Base-by-base conservation (phyloP, 129 eudicot genomes). In the Saposhnikovia divaricata region DNA sequence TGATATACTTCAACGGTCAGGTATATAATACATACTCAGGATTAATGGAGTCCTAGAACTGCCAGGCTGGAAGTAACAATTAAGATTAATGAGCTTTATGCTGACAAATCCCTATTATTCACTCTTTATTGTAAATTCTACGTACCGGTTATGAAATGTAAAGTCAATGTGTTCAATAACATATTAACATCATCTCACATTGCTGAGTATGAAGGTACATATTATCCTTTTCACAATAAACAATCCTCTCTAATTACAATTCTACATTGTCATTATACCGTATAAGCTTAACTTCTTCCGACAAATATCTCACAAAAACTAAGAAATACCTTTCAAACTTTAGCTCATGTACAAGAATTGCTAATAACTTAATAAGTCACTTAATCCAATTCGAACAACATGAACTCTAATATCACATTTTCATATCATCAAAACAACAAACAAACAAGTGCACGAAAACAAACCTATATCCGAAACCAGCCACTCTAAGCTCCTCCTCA, bases 391-490 rank as follows among this genome's bases (percentile, higher is more conserved):
- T 9, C 3, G 46, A 28, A 75, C 34, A 23, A 5, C 0, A 75
- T 9, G 25, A 47, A 15, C 21, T 48, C 23, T 28, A 4, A 4
- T 6, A 51, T 21, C 79, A 76, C 45, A 53, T 28, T 37, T 3
- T n/a, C 1, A 18, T 3, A 34, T 37, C 4, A 51, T 76, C 14
- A 68, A 70, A 55, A 51, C 21, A 78, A 82, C 21, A 40, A 21
- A 16, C 57, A 59, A 70, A 65, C 25, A 39, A 44, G 19, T 12
- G 19, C 18, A 79, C 23, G 66, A 82, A 85, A 42, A 27, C 83
- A 16, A 55, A 94, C 98, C 98, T 92, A 85, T 96, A 96, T 15
- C 99, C 99, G 78, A 96, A 96, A 3, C 99, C 99, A 5, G 99
- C 97, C 37, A 79, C 89, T 78, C 97, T 77, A 45, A 96, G 95